Evolutionary conservation across 2,329 filamentous ascomycete genomes (phyloP).

Genomic region (Verticillium isaacii): DNA sequence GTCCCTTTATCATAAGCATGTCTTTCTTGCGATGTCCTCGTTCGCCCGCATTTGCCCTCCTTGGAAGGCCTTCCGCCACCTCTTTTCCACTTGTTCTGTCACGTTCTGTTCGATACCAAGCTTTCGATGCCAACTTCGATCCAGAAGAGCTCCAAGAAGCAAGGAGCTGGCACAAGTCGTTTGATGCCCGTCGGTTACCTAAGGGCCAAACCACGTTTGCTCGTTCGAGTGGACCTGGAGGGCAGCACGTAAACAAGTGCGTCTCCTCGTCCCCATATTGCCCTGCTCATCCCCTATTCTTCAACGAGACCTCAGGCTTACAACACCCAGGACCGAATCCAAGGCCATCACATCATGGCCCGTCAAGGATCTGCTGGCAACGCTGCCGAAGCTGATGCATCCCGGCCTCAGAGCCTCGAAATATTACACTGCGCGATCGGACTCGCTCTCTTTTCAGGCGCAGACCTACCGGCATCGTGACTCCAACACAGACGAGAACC

Average conservation of each 20-base stretch:
- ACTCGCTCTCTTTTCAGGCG: conserved; percentile 50
- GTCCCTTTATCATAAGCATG: not conserved
- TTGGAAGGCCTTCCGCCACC: not conserved
- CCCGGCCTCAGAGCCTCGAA: conserved; percentile 42
- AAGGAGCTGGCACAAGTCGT: conserved; percentile 44
- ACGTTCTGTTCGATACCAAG: conserved; percentile 30
- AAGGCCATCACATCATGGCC: conserved; percentile 53
- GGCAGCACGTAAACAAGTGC: conserved; percentile 60
- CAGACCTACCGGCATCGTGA: conserved; percentile 48
- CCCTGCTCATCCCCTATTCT: not conserved
- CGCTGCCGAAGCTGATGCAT: conserved; percentile 44
- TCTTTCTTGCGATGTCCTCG: not conserved
- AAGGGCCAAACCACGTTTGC: conserved; percentile 48
- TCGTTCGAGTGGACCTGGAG: conserved; percentile 56
- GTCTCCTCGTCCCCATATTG: not conserved
- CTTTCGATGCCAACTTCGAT: conserved; percentile 46
- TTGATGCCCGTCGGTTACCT: conserved; percentile 39
- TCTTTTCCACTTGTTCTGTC: not conserved
- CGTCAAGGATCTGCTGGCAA: conserved; percentile 37
- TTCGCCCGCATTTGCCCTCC: not conserved
- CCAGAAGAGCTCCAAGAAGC: conserved; percentile 45
- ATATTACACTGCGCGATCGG: conserved; percentile 47
- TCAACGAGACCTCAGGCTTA: not conserved
- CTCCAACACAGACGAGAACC: conserved; percentile 50
- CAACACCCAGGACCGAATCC: conserved; percentile 46